Base-by-base conservation (phyloP, 2,329 filamentous ascomycete genomes). In the Lachnellula willkommii region DNA sequence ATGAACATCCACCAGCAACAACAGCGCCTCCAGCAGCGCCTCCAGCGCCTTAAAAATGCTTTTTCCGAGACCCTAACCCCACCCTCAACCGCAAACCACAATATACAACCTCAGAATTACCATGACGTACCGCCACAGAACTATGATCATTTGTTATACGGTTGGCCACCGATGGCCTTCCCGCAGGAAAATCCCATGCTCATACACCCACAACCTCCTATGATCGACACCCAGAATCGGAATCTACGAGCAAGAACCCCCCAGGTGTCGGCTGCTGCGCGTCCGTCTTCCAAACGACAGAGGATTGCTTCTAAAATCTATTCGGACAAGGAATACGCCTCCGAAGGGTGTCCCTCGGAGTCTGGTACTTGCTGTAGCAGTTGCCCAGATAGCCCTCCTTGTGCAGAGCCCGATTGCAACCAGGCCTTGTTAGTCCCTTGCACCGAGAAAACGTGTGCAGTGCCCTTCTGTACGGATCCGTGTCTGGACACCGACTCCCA, bases 361-460 rank as follows among this genome's bases (percentile, higher is more conserved):
- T 37, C 54, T 7, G 54, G 50, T 20, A 49, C 62, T 53, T 68
- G 66, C 51, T 68, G 66, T 47, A 68, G 66, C 50, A 66, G 61
- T 50, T 68, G 66, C 48, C 56, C 62, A 42, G 62, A 60, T 26
- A 63, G 65, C 8, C 39, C 53, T 22, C 42, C 56, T 15, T 68
- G 66, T 43, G 58, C 56, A 14, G 58, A 63, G 17, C 59, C 66
- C 8, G 60, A 65, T 26, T 68, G 66, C 52, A 37, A 46, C 32
- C 20, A 15, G n/a, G 43, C 26, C 5, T 28, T 32, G 28, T 45
- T 45, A 24, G 53, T 65, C 20, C 52, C 61, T 50, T 66, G 65
- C 45, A 59, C 46, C 46, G 48, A 56, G 6, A 46, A 57, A 9
- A 50, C 55, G 14, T 66, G 64, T 50, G 61, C 56, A 17, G 53